phyloP scores from a whole-genome alignment of 176 grass and related monocot species.

The Canna indica region DNA sequence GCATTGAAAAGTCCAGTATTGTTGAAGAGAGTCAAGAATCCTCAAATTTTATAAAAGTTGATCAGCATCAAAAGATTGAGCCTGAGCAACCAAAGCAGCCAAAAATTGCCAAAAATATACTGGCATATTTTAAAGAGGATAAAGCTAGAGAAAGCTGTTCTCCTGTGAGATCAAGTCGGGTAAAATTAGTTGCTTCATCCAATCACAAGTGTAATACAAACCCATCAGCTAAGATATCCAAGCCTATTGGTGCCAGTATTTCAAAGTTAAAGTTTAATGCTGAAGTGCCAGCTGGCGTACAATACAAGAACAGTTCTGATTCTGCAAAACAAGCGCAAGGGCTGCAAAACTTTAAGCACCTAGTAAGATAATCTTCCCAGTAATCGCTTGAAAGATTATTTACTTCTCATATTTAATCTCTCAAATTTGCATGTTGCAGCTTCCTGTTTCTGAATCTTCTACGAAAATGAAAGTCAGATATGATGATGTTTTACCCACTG shows the following conservation, averaged over 20 bases:
- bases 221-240: slow-evolving; percentile 39
- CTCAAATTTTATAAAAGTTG: slow-evolving; percentile 32
- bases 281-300: slow-evolving; percentile 38
- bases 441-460: slow-evolving; percentile 62
- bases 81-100: slow-evolving; percentile 60
- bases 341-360: slow-evolving; percentile 42
- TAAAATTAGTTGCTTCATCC: slow-evolving; percentile 46
- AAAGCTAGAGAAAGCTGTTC: slow-evolving; percentile 62
- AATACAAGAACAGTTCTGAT: slow-evolving; percentile 38
- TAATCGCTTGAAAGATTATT: background rate
- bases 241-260: slow-evolving; percentile 39
- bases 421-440: slow-evolving; percentile 38
- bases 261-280: slow-evolving; percentile 50
- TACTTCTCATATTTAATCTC: slow-evolving; percentile 4
- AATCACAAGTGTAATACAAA: slow-evolving; percentile 35
- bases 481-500: slow-evolving; percentile 28
- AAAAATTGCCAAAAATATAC: slow-evolving; percentile 62
- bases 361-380: slow-evolving; percentile 35
- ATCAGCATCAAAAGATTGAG: slow-evolving; percentile 35
- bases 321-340: slow-evolving; percentile 36
- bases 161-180: slow-evolving; percentile 48
- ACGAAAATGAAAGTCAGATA: slow-evolving; percentile 33
- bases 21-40: slow-evolving; percentile 48
- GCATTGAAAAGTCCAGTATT: slow-evolving; percentile 23
- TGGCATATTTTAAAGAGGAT: slow-evolving; percentile 59